A percentile compares a stretch with the other conserved stretches of the same genome.
Evolutionary conservation across 2,329 filamentous ascomycete genomes (phyloP).

Genomic region (Sphaerostilbella broomeana): DNA sequence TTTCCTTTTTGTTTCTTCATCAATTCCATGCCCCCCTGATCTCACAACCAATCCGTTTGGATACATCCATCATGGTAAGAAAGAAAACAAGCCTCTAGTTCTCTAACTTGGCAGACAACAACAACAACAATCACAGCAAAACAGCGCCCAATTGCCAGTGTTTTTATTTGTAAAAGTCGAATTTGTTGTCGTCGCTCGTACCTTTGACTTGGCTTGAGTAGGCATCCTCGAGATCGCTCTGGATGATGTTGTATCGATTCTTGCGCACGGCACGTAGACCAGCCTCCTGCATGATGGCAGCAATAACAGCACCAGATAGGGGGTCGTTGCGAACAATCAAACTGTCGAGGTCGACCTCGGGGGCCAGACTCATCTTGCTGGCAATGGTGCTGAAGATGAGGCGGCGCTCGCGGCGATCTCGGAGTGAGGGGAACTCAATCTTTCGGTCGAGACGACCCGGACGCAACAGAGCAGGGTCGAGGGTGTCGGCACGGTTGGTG

Average conservation of each 20-base stretch:
- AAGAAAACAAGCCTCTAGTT: too few species aligned
- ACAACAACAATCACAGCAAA: too few species aligned
- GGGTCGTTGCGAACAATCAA: slow-evolving; percentile 96
- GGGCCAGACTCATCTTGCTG: slow-evolving; percentile 91
- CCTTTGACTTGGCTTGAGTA: slow-evolving; percentile 96
- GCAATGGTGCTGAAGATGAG: slow-evolving; percentile 98
- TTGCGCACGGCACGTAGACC: slow-evolving; percentile 89
- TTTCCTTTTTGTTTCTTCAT: too few species aligned
- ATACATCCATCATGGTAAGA: too few species aligned
- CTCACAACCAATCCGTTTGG: too few species aligned
- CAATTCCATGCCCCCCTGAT: neutral
- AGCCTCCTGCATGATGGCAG: slow-evolving; percentile 98
- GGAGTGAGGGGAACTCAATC: slow-evolving; percentile 95
- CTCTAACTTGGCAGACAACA: too few species aligned
- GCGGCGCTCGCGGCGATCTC: slow-evolving; percentile 87
- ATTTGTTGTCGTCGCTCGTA: slow-evolving; percentile 59
- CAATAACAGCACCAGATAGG: slow-evolving; percentile 89
- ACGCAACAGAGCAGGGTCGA: slow-evolving; percentile 89
- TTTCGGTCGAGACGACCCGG: slow-evolving; percentile 95
- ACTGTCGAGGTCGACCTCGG: slow-evolving; percentile 92
- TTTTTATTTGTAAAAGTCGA: slow-evolving; percentile 82
- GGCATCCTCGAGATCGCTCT: slow-evolving; percentile 91
- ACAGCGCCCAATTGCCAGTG: too few species aligned
- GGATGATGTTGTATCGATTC: slow-evolving; percentile 99
- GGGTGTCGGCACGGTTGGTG: slow-evolving; percentile 93